A percentile compares a stretch with the other conserved stretches of the same genome.
phyloP scores from a whole-genome alignment of 805 yeast species.

The Lachancea cidri region DNA sequence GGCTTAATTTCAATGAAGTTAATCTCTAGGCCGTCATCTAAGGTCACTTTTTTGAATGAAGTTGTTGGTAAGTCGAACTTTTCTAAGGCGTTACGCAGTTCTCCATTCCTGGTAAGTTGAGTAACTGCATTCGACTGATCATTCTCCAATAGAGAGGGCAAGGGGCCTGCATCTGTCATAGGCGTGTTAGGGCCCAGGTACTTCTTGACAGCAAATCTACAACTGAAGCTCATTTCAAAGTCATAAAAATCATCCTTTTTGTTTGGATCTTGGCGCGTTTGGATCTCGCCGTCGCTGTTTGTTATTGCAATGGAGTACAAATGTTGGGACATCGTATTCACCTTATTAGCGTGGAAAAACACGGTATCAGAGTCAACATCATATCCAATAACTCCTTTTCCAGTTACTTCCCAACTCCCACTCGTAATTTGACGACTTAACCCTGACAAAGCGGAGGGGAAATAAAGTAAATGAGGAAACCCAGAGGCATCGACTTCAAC shows the following conservation, averaged over 20 bases:
- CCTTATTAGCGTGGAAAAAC: conserved; percentile 52
- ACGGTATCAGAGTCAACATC: conserved; percentile 43
- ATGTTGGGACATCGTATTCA: conserved; percentile 47
- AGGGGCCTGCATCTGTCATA: conserved; percentile 23
- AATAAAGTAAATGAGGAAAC: conserved; percentile 61
- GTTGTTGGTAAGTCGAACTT: conserved; percentile 44
- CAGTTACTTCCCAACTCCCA: conserved; percentile 51
- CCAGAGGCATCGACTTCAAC: conserved; percentile 46
- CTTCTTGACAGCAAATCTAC: conserved; percentile 38
- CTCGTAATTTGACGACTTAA: conserved; percentile 39
- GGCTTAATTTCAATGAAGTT: conserved; percentile 64
- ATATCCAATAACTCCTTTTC: conserved; percentile 41
- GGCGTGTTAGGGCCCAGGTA: conserved; percentile 26
- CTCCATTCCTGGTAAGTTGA: conserved; percentile 14
- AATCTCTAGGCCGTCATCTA: conserved; percentile 38
- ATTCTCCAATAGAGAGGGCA: conserved; percentile 6
- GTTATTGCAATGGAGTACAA: conserved; percentile 45
- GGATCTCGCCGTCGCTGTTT: conserved; percentile 9
- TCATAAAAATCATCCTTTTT: conserved; percentile 33
- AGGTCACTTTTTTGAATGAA: conserved; percentile 35
- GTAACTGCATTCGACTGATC: conserved; percentile 4
- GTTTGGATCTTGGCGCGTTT: conserved; percentile 19
- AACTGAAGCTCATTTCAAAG: conserved; percentile 51
- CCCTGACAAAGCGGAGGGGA: conserved; percentile 39
- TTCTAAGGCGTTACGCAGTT: conserved; percentile 17